A percentile compares a stretch with the other conserved stretches of the same genome.
Conservation (phyloP, 2,329 filamentous ascomycete species). For the Aspergillus sp. region DNA sequence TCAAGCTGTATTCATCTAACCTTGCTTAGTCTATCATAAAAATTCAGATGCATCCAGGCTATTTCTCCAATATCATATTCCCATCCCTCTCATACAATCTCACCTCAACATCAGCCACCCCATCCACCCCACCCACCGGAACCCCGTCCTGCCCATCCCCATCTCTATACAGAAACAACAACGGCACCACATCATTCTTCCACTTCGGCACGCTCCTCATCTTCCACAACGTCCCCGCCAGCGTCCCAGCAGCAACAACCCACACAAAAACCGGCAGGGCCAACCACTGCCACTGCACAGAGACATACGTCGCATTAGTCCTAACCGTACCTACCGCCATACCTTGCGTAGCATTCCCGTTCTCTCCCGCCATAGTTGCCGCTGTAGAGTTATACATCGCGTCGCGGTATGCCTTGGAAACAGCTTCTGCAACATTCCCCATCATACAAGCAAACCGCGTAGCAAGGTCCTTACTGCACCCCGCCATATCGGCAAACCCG, state of each 20-base stretch:
- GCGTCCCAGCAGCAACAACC: slow-evolving; percentile 6
- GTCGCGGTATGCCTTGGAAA: slow-evolving; percentile 8
- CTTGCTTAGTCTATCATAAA: too few species aligned
- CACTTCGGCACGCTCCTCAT: background rate
- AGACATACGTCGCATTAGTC: background rate
- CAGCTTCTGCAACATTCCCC: slow-evolving; percentile 11
- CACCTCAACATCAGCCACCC: too few species aligned
- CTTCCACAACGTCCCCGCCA: slow-evolving; percentile 12
- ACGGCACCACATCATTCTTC: slow-evolving; percentile 1
- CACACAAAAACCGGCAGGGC: slow-evolving; percentile 14
- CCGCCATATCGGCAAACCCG: background rate
- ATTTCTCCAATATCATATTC: too few species aligned
- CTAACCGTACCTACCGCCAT: background rate
- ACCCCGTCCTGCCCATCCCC: too few species aligned
- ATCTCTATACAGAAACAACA: slow-evolving; percentile 2
- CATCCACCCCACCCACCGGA: too few species aligned
- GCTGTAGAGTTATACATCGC: background rate
- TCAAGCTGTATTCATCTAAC: too few species aligned
- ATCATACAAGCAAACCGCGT: slow-evolving; percentile 7
- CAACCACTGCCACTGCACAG: slow-evolving; percentile 17
- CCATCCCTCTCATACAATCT: too few species aligned
- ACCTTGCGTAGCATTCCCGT: background rate
- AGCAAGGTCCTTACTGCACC: background rate
- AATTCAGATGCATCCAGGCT: too few species aligned
- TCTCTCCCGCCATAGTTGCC: too few species aligned